A percentile compares a stretch with the other conserved stretches of the same genome.
Conservation (phyloP, 805 yeast species). For the Yarrowia phangngaensis region DNA sequence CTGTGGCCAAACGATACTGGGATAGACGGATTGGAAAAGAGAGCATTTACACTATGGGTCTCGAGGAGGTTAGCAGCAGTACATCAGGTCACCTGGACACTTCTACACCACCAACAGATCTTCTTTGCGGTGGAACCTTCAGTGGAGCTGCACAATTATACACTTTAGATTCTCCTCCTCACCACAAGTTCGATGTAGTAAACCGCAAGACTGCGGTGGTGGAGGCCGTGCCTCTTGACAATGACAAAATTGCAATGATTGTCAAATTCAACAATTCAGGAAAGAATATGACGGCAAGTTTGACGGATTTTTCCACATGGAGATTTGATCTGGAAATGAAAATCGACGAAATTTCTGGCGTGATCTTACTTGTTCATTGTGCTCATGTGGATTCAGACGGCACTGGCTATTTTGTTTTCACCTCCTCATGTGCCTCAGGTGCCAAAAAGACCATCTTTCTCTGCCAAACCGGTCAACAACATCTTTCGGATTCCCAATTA, state of each 20-base stretch:
- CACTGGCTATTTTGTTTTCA: conserved; percentile 10
- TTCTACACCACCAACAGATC: neutral
- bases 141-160: neutral
- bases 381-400: conserved; percentile 18
- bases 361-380: conserved; percentile 18
- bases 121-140: conserved; percentile 17
- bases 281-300: conserved; percentile 15
- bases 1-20: conserved; percentile 22
- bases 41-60: conserved; percentile 16
- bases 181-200: conserved; percentile 11
- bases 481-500: neutral
- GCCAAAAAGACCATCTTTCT: conserved; percentile 7
- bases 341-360: conserved; percentile 7
- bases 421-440: neutral
- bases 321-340: conserved; percentile 9
- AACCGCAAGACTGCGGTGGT: conserved; percentile 16
- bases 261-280: conserved; percentile 24
- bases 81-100: neutral
- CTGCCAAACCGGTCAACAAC: conserved; percentile 6
- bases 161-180: conserved; percentile 14
- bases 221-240: conserved; percentile 2
- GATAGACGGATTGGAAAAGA: conserved; percentile 14
- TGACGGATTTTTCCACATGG: conserved; percentile 16
- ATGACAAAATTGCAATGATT: neutral
- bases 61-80: neutral